Evolutionary conservation across 768 basidiomycete species (phyloP).

Genomic region (Suillus plorans): DNA sequence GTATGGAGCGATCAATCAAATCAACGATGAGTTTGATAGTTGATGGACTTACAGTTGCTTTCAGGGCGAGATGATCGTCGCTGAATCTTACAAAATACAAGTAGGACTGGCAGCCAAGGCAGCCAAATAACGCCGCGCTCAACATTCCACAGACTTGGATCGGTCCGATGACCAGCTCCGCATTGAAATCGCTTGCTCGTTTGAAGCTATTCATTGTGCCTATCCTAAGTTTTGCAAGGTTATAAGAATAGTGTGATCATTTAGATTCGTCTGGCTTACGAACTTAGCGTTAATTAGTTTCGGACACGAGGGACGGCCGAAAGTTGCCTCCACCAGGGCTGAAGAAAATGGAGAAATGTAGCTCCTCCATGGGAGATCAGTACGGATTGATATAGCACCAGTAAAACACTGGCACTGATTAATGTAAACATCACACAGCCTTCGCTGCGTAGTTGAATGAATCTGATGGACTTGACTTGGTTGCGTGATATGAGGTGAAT

Average conservation of each 20-base stretch:
- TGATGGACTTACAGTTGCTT: not conserved
- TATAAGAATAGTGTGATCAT: not conserved
- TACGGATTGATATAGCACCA: not conserved
- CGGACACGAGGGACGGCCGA: not conserved
- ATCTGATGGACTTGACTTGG: not conserved
- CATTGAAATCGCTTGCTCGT: not conserved
- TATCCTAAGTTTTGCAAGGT: not conserved
- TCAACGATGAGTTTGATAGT: not conserved
- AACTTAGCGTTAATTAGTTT: not conserved
- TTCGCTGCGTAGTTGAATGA: not conserved
- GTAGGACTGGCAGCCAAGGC: slow-evolving; percentile 14
- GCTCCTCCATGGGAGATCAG: not conserved
- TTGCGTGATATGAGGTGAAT: no score
- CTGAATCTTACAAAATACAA: slow-evolving; percentile 14
- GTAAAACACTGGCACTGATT: not conserved
- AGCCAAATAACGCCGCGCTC: slow-evolving; percentile 13
- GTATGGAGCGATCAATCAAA: not conserved
- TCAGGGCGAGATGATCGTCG: slow-evolving; percentile 5
- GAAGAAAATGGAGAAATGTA: not conserved
- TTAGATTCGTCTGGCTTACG: not conserved
- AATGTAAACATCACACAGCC: not conserved
- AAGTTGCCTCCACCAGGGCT: not conserved
- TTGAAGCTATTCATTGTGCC: not conserved
- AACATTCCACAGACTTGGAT: slow-evolving; percentile 13
- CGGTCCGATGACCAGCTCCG: slow-evolving; percentile 8